Evolutionary conservation across 345 rosid genomes (phyloP).

Genomic region (Ailanthus altissimus): DNA sequence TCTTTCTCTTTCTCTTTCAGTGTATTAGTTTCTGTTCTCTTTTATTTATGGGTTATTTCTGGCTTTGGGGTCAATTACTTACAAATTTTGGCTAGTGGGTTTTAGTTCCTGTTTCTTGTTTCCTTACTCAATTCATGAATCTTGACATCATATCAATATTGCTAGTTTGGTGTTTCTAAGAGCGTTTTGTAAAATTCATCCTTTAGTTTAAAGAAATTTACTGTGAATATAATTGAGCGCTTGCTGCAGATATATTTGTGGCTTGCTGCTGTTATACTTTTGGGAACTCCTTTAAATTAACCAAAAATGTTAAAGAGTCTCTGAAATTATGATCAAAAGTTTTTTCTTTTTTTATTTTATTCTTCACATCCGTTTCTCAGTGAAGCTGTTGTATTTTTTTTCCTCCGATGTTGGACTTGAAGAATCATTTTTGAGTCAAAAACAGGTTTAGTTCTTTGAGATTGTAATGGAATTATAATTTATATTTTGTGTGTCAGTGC

Average conservation of each 20-base stretch:
- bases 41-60: not conserved
- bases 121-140: slow-evolving; percentile 25
- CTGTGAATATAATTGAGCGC: slow-evolving; percentile 6
- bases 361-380: too few relatives aligned
- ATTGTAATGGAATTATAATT: slow-evolving; percentile 23
- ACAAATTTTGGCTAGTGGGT: slow-evolving; percentile 33
- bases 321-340: slow-evolving; percentile 24
- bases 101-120: slow-evolving; percentile 18
- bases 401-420: not conserved
- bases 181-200: not conserved
- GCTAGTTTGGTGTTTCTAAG: slow-evolving; percentile 1
- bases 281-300: slow-evolving; percentile 10
- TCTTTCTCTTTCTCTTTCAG: not conserved
- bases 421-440: not conserved
- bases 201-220: not conserved
- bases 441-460: slow-evolving; percentile 22
- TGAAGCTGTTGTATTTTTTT: too few relatives aligned
- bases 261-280: slow-evolving; percentile 18
- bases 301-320: slow-evolving; percentile 14
- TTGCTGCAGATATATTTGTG: slow-evolving; percentile 1
- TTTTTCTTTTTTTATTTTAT: slow-evolving; percentile 14
- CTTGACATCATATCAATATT: slow-evolving; percentile 1
- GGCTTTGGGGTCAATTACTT: slow-evolving; percentile 17
- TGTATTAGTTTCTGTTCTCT: slow-evolving; percentile 16
- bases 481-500: slow-evolving; percentile 22